Conservation (phyloP, 1,284 basidiomycete genomes). For the Cryptococcus floricola region DNA sequence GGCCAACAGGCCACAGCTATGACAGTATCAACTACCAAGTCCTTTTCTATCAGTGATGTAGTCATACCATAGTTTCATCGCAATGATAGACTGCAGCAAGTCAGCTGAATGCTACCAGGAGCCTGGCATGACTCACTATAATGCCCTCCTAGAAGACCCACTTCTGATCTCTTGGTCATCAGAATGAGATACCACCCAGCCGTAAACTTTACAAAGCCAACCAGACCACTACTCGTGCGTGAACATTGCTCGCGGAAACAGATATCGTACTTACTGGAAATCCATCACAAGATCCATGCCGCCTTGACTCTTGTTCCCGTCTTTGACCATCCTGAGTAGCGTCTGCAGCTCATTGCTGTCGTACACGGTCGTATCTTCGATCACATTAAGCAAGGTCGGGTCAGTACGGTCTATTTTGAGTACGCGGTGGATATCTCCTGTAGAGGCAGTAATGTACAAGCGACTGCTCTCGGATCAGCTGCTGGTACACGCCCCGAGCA, state of each 20-base stretch:
- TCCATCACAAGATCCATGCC: constrained; percentile 77
- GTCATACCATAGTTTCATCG: constrained; percentile 75
- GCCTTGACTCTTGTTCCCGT: constrained; percentile 83
- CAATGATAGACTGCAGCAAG: constrained; percentile 73
- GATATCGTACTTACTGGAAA: constrained; percentile 56
- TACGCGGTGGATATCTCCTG: constrained; percentile 65
- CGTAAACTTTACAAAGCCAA: constrained; percentile 82
- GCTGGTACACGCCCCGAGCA: neutral
- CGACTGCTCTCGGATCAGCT: constrained; percentile 50
- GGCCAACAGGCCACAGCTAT: constrained; percentile 43
- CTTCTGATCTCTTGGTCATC: constrained; percentile 84
- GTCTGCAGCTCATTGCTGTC: constrained; percentile 81
- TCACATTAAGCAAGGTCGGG: constrained; percentile 65
- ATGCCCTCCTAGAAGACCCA: constrained; percentile 91
- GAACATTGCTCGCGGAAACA: neutral
- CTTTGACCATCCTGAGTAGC: constrained; percentile 89
- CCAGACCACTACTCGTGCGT: constrained; percentile 30
- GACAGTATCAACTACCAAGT: constrained; percentile 1
- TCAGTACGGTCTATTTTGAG: constrained; percentile 86
- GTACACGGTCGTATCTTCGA: constrained; percentile 84
- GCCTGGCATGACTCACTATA: constrained; percentile 54
- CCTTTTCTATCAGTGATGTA: neutral
- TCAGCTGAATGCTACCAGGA: neutral
- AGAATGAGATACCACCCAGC: constrained; percentile 88
- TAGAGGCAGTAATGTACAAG: constrained; percentile 79